phyloP scores from a whole-genome alignment of 768 basidiomycete species.

The Auriscalpium vulgare region DNA sequence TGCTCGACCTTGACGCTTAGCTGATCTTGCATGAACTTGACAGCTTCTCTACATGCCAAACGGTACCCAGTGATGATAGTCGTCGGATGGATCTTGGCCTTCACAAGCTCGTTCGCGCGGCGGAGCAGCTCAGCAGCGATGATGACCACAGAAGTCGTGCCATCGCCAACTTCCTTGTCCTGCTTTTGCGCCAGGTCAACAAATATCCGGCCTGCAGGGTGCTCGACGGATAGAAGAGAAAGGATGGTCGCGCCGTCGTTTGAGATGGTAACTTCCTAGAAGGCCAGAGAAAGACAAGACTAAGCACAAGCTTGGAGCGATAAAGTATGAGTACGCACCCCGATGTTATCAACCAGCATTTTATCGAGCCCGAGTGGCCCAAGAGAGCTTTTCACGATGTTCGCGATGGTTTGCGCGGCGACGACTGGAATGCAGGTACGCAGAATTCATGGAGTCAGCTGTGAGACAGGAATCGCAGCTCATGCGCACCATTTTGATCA shows the following conservation, averaged over 20 bases:
- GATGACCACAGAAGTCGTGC: conserved; percentile 97
- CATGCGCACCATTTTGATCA: conserved; percentile 81
- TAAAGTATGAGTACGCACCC: conserved; percentile 42
- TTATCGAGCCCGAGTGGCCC: conserved; percentile 94
- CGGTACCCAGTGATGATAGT: conserved; percentile 99
- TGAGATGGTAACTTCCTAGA: conserved; percentile 96
- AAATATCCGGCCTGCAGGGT: conserved; percentile 95
- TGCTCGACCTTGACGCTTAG: conserved; percentile 89
- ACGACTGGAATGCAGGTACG: conserved; percentile 50
- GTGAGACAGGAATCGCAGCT: conserved; percentile 1
- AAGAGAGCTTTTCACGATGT: conserved; percentile 92
- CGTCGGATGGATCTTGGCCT: conserved; percentile 97
- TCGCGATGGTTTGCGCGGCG: conserved; percentile 93
- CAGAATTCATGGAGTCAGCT: conserved; percentile 5
- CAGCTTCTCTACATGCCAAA: conserved; percentile 93
- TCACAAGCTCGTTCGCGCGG: conserved; percentile 95
- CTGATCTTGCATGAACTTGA: conserved; percentile 97
- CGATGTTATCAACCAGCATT: conserved; percentile 97
- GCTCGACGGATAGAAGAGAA: conserved; percentile 85
- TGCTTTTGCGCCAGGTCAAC: conserved; percentile 98
- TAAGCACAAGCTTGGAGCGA: not conserved
- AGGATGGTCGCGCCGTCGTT: conserved; percentile 99
- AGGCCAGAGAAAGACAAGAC: conserved; percentile 12
- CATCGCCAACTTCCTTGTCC: conserved; percentile 99
- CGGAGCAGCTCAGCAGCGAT: conserved; percentile 95